Evolutionary conservation across 1,284 basidiomycete genomes (phyloP), one percentile per base, ranked within the genome.

Genomic region (Sporisorium exsertum): DNA sequence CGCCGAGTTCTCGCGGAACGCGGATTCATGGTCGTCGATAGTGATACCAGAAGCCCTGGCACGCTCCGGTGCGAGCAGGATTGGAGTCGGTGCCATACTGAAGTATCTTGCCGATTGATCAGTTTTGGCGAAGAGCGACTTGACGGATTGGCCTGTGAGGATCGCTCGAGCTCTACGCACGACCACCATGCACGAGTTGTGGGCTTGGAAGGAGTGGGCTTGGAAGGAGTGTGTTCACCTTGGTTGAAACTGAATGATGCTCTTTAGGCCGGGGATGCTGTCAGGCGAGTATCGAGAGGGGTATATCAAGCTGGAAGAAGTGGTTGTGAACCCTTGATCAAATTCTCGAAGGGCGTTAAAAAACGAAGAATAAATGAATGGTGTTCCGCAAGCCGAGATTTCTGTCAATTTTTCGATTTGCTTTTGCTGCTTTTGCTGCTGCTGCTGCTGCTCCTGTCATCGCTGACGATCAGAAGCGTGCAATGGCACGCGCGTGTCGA

Each of bases 1-100:
- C 1, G 83, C 79, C 64, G 72, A 77, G 56, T 82, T 81, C 50
- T 85, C 83, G 32, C 78, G 71, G 59, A 85, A 85, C 3, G 82
- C 83, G 0, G 80, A 64, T 51, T 85, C 82, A 22, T 77, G 42
- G 18, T 75, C 58, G 35, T 60, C 58, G 18, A 85, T 74, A 9
- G 78, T 78, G 29, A 83, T 82, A 18, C 81, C 78, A 16, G 79
- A 76, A 3, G 72, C 67, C 9, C 71, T 58, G n/a, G 78, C 76
- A 33, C 72, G 72, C 42, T 72, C 64, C 0, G 81, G 68, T 6
- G 79, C 64, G 26, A 85, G 72, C 26, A 83, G 53, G 40, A 84
- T 75, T 3, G 83, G 78, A 24, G 72, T 75, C 2, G 83, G 83
- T 8, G 83, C 82, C 83, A 85, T 85, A 54, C 53, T 74, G 50